Conservation (phyloP, 164 flowering plant genomes). For the Tinospora cordifolia region DNA sequence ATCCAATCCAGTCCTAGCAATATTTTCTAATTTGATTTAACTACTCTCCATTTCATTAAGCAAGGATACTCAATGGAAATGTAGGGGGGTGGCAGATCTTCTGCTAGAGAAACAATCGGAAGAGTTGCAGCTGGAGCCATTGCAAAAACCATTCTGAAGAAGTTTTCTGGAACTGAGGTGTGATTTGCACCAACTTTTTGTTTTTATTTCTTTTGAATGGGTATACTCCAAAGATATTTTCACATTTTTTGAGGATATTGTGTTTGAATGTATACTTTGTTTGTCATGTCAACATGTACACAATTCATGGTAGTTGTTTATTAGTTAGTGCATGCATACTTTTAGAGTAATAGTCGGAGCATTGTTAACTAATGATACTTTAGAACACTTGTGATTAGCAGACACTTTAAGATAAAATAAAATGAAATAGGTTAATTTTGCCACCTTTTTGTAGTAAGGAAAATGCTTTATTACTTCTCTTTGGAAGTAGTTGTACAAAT, state of each 20-base stretch:
- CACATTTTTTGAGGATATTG: not conserved
- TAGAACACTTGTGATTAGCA: not conserved
- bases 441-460: not conserved
- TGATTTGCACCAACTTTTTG: conserved; percentile 3
- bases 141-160: conserved; percentile 79
- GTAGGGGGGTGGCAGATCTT: conserved; percentile 99
- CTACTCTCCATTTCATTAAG: not conserved
- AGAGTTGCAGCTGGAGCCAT: conserved; percentile 97
- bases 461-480: not conserved
- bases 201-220: not conserved
- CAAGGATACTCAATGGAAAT: conserved; percentile 15
- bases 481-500: not conserved
- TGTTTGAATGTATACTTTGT: not conserved
- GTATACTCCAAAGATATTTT: not conserved
- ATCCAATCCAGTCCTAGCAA: no score
- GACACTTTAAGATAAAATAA: not conserved
- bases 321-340: not conserved
- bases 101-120: conserved; percentile 99
- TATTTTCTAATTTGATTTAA: not conserved
- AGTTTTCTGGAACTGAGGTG: conserved; percentile 82
- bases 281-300: not conserved
- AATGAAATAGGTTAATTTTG: not conserved
- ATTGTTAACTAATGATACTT: not conserved
- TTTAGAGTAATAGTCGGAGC: not conserved
- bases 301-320: not conserved